Percentiles rank a stretch among this genome's conserved stretches.
Conservation (phyloP, 768 basidiomycete species). For the Hygrophorus russula region DNA sequence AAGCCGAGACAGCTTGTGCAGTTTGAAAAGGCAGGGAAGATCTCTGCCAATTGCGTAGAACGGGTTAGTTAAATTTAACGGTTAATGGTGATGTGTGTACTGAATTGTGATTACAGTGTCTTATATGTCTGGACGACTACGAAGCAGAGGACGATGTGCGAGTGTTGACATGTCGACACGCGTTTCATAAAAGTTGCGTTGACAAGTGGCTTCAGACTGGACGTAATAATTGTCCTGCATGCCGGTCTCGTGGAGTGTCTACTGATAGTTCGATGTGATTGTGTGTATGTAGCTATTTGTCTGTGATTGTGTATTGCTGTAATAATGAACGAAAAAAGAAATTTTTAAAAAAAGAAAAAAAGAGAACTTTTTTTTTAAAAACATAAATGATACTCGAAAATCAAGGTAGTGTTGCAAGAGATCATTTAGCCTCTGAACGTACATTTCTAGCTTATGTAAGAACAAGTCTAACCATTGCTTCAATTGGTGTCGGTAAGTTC, state of each 20-base stretch:
- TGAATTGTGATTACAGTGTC: conserved; percentile 34
- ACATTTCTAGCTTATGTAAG: conserved; percentile 42
- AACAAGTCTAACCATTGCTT: conserved; percentile 34
- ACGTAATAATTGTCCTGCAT: conserved; percentile 87
- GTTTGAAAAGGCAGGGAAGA: conserved; percentile 49
- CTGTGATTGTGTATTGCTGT: too few relatives aligned
- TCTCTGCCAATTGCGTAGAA: conserved; percentile 73
- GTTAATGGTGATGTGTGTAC: too few relatives aligned
- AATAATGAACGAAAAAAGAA: too few relatives aligned
- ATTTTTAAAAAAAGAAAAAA: too few relatives aligned
- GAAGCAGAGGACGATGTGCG: conserved; percentile 66
- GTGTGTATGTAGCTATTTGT: too few relatives aligned
- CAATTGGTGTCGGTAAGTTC: conserved; percentile 25
- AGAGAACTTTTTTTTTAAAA: too few relatives aligned
- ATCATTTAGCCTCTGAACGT: conserved; percentile 40
- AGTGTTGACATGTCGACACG: conserved; percentile 73
- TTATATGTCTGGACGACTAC: conserved; percentile 87
- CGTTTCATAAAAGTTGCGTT: conserved; percentile 84
- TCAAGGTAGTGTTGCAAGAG: conserved; percentile 36
- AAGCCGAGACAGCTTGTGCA: conserved; percentile 39
- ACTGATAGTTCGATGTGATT: background rate
- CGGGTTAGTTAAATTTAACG: too few relatives aligned
- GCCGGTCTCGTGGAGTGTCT: conserved; percentile 37
- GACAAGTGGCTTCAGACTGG: conserved; percentile 83
- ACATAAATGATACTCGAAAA: conserved; percentile 31